phyloP scores from a whole-genome alignment of 176 grass and related monocot genomes.

The Aegilops longissima region DNA sequence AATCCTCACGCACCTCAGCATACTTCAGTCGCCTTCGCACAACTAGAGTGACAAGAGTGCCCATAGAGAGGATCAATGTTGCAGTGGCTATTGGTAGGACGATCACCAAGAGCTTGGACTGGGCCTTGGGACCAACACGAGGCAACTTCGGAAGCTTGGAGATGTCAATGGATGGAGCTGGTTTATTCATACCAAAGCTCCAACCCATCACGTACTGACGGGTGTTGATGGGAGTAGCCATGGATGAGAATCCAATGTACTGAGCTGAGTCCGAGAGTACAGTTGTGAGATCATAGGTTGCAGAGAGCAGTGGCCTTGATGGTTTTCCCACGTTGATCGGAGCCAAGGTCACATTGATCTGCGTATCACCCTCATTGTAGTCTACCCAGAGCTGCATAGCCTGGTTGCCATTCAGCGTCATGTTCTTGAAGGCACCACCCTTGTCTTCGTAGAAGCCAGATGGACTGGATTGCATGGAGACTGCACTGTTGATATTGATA shows the following conservation, averaged over 20 bases:
- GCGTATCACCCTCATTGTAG: neutral
- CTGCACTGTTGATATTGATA: neutral
- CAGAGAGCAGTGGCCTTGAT: neutral
- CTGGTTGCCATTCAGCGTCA: neutral
- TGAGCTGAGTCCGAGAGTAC: neutral
- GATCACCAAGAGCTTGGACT: neutral
- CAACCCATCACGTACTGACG: neutral
- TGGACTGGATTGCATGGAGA: neutral
- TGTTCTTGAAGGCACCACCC: neutral
- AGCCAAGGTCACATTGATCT: slow-evolving; percentile 2
- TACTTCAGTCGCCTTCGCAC: neutral
- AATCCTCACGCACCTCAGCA: neutral
- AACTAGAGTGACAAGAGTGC: neutral
- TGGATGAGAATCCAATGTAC: neutral
- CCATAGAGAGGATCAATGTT: neutral
- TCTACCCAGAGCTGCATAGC: neutral
- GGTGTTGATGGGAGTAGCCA: neutral
- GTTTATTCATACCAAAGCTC: neutral
- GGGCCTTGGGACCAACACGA: neutral
- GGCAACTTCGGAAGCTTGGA: neutral
- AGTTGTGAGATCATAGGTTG: neutral
- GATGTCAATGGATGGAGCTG: slow-evolving; percentile 4
- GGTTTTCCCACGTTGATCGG: neutral
- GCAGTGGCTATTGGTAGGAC: neutral
- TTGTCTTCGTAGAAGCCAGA: neutral